Conservation (phyloP, 805 yeast species). For the Alloascoidea hylecoeti region DNA sequence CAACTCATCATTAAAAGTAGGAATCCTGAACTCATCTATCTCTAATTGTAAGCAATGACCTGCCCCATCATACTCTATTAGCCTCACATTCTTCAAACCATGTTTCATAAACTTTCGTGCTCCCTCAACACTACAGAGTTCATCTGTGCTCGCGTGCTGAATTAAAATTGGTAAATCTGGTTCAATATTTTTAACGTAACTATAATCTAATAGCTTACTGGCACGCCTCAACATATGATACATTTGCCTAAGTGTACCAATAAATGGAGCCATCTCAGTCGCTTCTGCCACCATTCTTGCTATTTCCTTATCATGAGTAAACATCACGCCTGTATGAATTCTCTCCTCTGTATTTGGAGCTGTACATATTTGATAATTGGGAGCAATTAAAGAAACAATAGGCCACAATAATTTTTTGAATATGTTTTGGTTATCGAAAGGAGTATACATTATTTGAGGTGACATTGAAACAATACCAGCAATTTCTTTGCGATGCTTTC, state of each 20-base stretch:
- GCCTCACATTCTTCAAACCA: not conserved
- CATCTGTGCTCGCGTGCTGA: slow-evolving; percentile 50
- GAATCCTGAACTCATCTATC: not conserved
- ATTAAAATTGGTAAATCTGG: slow-evolving; percentile 34
- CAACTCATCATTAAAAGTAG: too few species aligned
- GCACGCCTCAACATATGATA: slow-evolving; percentile 48
- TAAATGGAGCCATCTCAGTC: slow-evolving; percentile 29
- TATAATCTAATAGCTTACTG: slow-evolving; percentile 26
- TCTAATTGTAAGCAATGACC: not conserved
- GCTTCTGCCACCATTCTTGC: too few species aligned
- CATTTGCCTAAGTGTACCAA: slow-evolving; percentile 41
- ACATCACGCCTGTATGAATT: too few species aligned
- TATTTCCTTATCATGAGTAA: slow-evolving; percentile 39
- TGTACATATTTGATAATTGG: slow-evolving; percentile 39
- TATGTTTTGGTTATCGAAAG: too few species aligned
- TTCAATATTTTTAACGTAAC: slow-evolving; percentile 19
- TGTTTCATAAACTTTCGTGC: not conserved
- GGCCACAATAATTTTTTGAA: slow-evolving; percentile 29
- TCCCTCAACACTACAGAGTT: not conserved
- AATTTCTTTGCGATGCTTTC: too few species aligned
- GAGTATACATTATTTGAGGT: slow-evolving; percentile 35
- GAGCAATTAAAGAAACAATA: slow-evolving; percentile 23
- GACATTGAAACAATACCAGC: slow-evolving; percentile 36
- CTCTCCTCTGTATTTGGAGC: slow-evolving; percentile 35
- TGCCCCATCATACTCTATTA: not conserved